A percentile compares a stretch with the other conserved stretches of the same genome.
Evolutionary conservation across 352 stramenopile genomes (phyloP).

Genomic region (Phytophthora kernoviae): DNA sequence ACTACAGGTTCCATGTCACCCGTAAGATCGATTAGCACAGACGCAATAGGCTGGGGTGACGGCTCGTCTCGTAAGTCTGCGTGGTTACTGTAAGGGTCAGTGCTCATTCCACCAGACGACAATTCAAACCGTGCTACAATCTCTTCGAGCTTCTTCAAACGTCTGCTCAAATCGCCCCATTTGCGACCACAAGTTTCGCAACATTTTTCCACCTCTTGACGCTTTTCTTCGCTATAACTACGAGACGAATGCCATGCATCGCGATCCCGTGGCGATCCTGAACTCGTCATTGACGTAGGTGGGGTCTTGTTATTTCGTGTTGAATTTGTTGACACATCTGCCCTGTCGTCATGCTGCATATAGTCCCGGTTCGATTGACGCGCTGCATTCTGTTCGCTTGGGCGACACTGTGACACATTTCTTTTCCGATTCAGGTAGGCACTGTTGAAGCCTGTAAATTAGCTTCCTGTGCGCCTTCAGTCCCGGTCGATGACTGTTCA

Average conservation of each 20-base stretch:
- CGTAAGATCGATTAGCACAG: slow-evolving; percentile 23
- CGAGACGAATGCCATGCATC: not conserved
- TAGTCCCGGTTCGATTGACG: not conserved
- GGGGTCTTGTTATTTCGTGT: not conserved
- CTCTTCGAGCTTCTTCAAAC: slow-evolving; percentile 20
- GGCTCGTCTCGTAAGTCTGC: not conserved
- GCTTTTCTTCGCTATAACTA: slow-evolving; percentile 1
- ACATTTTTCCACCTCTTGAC: not conserved
- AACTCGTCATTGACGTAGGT: not conserved
- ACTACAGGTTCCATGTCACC: slow-evolving; percentile 15
- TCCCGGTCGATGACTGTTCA: not conserved
- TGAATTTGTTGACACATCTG: not conserved
- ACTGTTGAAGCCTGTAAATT: not conserved
- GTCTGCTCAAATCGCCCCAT: slow-evolving; percentile 15
- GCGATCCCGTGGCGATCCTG: not conserved
- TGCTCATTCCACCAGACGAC: not conserved
- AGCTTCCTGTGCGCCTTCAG: not conserved
- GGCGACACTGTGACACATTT: not conserved
- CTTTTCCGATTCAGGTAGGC: not conserved
- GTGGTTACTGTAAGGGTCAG: slow-evolving; percentile 1
- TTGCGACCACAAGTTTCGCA: slow-evolving; percentile 23
- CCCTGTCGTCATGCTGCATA: not conserved
- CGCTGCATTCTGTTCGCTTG: not conserved
- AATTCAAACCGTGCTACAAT: slow-evolving; percentile 21
- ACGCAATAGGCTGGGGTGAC: not conserved